Percentiles rank a stretch among this genome's conserved stretches.
These are phyloP conservation scores for Picocystis salinarum DNA, from an alignment of 139 green algal genomes.

Conservation along the genomic window DNA sequence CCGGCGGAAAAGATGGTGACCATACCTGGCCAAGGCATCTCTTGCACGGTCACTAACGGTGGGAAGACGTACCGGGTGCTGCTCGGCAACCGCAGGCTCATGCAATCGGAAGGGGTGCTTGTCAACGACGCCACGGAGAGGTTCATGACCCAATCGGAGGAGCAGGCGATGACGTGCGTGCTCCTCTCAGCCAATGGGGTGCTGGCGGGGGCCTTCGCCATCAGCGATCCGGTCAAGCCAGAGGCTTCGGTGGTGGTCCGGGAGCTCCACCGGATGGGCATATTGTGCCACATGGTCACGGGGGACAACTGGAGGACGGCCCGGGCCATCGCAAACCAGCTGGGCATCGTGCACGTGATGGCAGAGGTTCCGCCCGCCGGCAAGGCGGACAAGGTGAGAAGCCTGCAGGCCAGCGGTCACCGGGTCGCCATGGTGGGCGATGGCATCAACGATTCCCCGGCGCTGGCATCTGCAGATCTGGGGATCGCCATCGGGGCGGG, in stretches of 20 bases:
- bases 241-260: constrained; percentile 69
- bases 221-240: constrained; percentile 71
- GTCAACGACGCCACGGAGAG: constrained; percentile 11
- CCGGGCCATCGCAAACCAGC: constrained; percentile 27
- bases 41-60: too few relatives aligned
- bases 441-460: constrained; percentile 91
- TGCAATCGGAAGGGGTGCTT: constrained; percentile 31
- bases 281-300: constrained; percentile 42
- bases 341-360: constrained; percentile 38
- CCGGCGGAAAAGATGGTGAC: too few relatives aligned
- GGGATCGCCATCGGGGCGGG: constrained; percentile 79
- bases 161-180: constrained; percentile 38
- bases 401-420: constrained; percentile 10
- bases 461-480: constrained; percentile 79
- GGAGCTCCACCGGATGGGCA: constrained; percentile 24
- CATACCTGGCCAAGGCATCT: too few relatives aligned
- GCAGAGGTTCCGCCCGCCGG: constrained; percentile 2
- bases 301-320: constrained; percentile 77
- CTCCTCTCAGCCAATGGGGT: constrained; percentile 32
- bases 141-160: constrained; percentile 16
- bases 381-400: constrained; percentile 7
- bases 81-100: constrained; percentile 51
- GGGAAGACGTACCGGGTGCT: too few relatives aligned
- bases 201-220: constrained; percentile 35
- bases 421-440: constrained; percentile 95